Percentiles rank a stretch among this genome's conserved stretches.
Evolutionary conservation across 768 basidiomycete species (phyloP).

Genomic region (Rhizopogon vesiculosus): DNA sequence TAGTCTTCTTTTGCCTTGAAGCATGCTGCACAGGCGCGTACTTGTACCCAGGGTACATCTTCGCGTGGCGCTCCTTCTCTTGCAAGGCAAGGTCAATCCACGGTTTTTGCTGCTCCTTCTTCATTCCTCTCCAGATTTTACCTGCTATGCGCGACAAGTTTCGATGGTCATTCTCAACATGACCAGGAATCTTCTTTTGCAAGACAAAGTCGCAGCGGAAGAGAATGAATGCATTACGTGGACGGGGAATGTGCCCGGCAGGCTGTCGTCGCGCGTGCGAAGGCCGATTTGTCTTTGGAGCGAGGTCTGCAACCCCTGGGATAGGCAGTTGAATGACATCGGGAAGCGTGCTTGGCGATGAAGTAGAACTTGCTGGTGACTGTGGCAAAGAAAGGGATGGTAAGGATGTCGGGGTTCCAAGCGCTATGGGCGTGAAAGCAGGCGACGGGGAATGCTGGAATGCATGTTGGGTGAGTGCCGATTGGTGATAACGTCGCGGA

Average conservation of each 20-base stretch:
- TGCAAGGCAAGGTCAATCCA: conserved; percentile 47
- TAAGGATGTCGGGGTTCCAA: not conserved
- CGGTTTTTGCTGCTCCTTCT: conserved; percentile 36
- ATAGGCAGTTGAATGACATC: conserved; percentile 1
- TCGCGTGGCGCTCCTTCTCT: conserved; percentile 42
- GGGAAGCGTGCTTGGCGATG: not conserved
- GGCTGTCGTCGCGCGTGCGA: conserved; percentile 47
- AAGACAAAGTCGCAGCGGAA: conserved; percentile 72
- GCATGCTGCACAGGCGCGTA: conserved; percentile 26
- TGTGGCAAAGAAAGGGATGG: not conserved
- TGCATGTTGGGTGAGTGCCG: not conserved
- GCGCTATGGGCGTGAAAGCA: not conserved
- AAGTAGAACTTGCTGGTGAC: not conserved
- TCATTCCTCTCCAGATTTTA: conserved; percentile 59
- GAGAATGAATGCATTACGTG: conserved; percentile 76
- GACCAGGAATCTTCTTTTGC: conserved; percentile 49
- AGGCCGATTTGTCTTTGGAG: conserved; percentile 26
- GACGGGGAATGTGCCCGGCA: conserved; percentile 59
- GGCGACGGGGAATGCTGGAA: conserved; percentile 1
- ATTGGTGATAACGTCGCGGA: conserved; percentile 1
- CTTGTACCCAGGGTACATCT: conserved; percentile 39
- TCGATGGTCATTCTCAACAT: conserved; percentile 59
- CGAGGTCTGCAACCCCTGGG: conserved; percentile 6
- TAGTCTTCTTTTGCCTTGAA: conserved; percentile 18
- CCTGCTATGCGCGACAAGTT: conserved; percentile 68